Evolutionary conservation across 1,284 basidiomycete genomes (phyloP).

Genomic region (Trametes sp.): DNA sequence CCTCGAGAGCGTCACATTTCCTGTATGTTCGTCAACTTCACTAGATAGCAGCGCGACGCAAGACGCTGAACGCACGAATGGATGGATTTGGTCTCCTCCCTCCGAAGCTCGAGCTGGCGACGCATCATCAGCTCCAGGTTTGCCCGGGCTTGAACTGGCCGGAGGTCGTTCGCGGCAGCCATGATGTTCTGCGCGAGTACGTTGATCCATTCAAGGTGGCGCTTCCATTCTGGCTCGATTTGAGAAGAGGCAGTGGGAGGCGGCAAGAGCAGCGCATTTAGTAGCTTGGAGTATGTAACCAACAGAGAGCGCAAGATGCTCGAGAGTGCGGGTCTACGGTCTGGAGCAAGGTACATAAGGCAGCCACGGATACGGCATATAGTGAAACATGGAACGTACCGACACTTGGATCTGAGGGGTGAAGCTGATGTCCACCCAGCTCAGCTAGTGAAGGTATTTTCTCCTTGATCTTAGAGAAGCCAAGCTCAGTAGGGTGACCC

Average conservation of each 20-base stretch:
- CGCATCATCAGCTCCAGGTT: slow-evolving; percentile 81
- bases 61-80: slow-evolving; percentile 58
- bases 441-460: slow-evolving; percentile 76
- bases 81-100: slow-evolving; percentile 68
- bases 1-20: slow-evolving; percentile 74
- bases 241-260: slow-evolving; percentile 57
- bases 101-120: slow-evolving; percentile 71
- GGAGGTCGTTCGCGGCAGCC: slow-evolving; percentile 81
- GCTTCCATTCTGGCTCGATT: slow-evolving; percentile 68
- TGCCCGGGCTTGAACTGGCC: slow-evolving; percentile 80
- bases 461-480: slow-evolving; percentile 67
- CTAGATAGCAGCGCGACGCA: not conserved
- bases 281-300: slow-evolving; percentile 73
- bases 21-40: slow-evolving; percentile 42
- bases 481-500: slow-evolving; percentile 15
- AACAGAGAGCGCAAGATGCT: slow-evolving; percentile 73
- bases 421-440: slow-evolving; percentile 74
- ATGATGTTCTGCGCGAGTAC: slow-evolving; percentile 81
- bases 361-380: not conserved
- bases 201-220: slow-evolving; percentile 77
- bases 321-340: slow-evolving; percentile 74
- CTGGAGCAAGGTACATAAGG: slow-evolving; percentile 43
- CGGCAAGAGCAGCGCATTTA: slow-evolving; percentile 66
- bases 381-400: slow-evolving; percentile 53
- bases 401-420: slow-evolving; percentile 69